Conservation (phyloP, 2,329 filamentous ascomycete species). For the Neofusicoccum sp. region DNA sequence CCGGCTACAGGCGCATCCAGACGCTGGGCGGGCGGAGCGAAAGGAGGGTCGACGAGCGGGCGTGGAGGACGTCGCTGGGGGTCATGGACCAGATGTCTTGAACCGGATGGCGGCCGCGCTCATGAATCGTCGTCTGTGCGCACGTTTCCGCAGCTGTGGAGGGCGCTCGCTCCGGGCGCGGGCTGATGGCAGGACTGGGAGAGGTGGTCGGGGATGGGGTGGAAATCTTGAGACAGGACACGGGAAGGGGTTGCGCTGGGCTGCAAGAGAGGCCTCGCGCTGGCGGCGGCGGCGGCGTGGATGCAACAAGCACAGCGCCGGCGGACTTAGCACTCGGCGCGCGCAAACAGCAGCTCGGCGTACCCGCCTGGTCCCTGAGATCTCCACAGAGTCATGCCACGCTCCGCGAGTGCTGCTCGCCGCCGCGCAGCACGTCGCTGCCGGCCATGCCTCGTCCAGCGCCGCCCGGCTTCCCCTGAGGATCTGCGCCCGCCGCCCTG, state of each 20-base stretch:
- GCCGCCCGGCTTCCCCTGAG: conserved; percentile 11
- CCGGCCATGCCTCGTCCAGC: not conserved
- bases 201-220: conserved; percentile 10
- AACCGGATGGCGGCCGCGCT: conserved; percentile 13
- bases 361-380: conserved; percentile 18
- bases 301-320: conserved; percentile 1
- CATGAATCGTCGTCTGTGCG: conserved; percentile 18
- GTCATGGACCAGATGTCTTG: conserved; percentile 19
- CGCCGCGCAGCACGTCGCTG: conserved; percentile 1
- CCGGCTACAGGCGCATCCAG: conserved; percentile 20
- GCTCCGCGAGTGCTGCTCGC: conserved; percentile 2
- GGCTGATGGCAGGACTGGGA: conserved; percentile 2
- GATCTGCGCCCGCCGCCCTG: conserved; percentile 14
- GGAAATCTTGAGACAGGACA: conserved; percentile 15
- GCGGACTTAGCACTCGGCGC: not conserved
- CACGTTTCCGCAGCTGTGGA: conserved; percentile 9
- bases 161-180: not conserved
- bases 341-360: not conserved
- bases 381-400: conserved; percentile 10
- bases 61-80: conserved; percentile 9
- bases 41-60: conserved; percentile 5
- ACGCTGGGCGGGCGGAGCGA: conserved; percentile 16
- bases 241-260: conserved; percentile 15
- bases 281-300: not conserved
- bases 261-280: conserved; percentile 7